Evolutionary conservation across 2,329 filamentous ascomycete species (phyloP), one percentile per base, ranked within the genome.

Genomic region (Alternaria infectoria): DNA sequence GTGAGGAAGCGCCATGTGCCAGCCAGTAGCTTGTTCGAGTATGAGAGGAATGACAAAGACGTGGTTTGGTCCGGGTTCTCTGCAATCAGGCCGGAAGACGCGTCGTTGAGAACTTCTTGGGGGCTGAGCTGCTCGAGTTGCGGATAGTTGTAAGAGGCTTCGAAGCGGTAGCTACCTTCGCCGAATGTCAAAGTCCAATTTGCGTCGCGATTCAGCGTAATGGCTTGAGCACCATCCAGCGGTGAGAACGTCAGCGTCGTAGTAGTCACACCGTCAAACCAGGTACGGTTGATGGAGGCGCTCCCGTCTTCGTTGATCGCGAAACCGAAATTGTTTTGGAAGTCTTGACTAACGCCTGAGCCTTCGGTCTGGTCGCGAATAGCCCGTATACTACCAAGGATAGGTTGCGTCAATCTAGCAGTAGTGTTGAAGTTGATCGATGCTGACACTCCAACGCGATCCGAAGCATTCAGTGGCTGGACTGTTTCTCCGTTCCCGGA

Each of bases 1-100:
- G 88, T 90, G 47, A 91, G 75, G 68, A 90, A 91, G 2, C 88
- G 80, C 89, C 88, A 91, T 5, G 86, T 87, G 11, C 88, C 88
- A 2, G 89, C 88, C 3, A 89, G 80, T 0, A 91, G 80, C 67
- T 90, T 91, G 30, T 87, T 81, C 0, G 82, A 86, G 66, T 90
- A 91, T 0, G 89, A 90, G 5, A 91, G 79, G 75, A 91, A 90
- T 0, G 87, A 86, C 0, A 90, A 77, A 0, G 87, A 87, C 0
- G 81, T 81, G 1, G 84, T 82, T 57, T 87, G 81, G 43, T 82
- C 83, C 0, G 82, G 76, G 28, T 84, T 77, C 47, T 86, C 75
- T 0, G 75, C 64, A 25, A 86, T 83, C 4, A 90, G 75, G 8
- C 74, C 73, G 25, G 81, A 77, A 0, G 86, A 86, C 1, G 80